Evolutionary conservation across 345 rosid genomes (phyloP).

Genomic region (Camelina hispida): DNA sequence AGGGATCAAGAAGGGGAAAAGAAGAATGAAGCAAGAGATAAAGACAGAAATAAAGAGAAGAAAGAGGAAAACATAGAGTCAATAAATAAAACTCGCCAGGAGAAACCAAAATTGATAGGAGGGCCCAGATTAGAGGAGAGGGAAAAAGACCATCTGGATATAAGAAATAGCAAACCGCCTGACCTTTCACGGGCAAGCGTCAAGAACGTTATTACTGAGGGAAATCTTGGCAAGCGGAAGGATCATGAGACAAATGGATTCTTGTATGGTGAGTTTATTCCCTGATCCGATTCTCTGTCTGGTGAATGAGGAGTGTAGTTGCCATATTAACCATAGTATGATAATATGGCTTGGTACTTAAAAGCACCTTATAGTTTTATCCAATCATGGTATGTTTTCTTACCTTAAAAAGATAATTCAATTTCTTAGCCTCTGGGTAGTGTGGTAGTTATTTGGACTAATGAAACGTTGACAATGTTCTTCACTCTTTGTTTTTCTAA

Average conservation of each 20-base stretch:
- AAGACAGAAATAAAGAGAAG: conserved; percentile 47
- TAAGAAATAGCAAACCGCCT: conserved; percentile 18
- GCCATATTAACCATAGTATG: conserved; percentile 32
- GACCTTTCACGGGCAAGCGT: conserved; percentile 19
- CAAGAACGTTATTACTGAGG: conserved; percentile 38
- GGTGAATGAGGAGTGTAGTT: conserved; percentile 42
- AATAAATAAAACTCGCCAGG: conserved; percentile 44
- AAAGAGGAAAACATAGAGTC: conserved; percentile 50
- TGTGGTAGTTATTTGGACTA: neutral
- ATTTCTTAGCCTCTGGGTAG: neutral
- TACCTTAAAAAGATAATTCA: conserved; percentile 19
- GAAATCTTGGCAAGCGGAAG: conserved; percentile 64
- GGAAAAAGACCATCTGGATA: conserved; percentile 23
- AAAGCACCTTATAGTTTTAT: conserved; percentile 35
- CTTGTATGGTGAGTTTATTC: conserved; percentile 62
- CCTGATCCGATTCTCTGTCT: conserved; percentile 37
- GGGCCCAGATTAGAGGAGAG: conserved; percentile 30
- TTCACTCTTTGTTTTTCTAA: neutral
- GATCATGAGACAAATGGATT: conserved; percentile 61
- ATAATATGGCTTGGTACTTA: conserved; percentile 32
- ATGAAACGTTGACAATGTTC: conserved; percentile 12
- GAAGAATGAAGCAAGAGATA: conserved; percentile 50
- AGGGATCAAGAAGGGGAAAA: conserved; percentile 48
- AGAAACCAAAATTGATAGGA: conserved; percentile 44
- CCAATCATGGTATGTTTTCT: conserved; percentile 40